phyloP scores from a whole-genome alignment of 2,329 filamentous ascomycete species.

The Alternaria ventricosa region DNA sequence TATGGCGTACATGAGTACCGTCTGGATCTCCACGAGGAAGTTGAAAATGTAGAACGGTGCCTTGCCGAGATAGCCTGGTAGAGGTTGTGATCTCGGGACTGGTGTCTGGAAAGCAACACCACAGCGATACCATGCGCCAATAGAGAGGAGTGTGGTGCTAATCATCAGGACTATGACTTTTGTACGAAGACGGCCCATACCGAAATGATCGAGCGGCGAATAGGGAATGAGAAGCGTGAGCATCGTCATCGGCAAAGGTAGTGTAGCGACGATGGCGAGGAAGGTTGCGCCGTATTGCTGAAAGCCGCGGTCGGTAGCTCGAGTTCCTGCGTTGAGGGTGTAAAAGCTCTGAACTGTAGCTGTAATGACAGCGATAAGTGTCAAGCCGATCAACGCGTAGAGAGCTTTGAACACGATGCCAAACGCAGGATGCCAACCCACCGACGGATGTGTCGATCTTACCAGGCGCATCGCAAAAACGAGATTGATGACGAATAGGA shows the following conservation, averaged over 20 bases:
- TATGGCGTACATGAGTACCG: constrained; percentile 71
- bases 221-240: constrained; percentile 57
- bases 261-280: constrained; percentile 69
- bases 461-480: constrained; percentile 78
- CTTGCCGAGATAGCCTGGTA: constrained; percentile 74
- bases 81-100: constrained; percentile 55
- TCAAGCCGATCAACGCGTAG: constrained; percentile 63
- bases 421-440: constrained; percentile 71
- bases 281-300: constrained; percentile 68
- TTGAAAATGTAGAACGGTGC: constrained; percentile 82
- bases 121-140: constrained; percentile 74
- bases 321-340: constrained; percentile 62
- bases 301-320: constrained; percentile 64
- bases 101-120: constrained; percentile 63
- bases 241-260: constrained; percentile 66
- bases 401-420: constrained; percentile 63
- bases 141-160: constrained; percentile 65
- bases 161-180: constrained; percentile 71
- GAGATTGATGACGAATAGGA: constrained; percentile 80
- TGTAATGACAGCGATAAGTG: constrained; percentile 71
- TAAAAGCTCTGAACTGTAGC: constrained; percentile 70
- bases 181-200: constrained; percentile 68
- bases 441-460: constrained; percentile 71
- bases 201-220: constrained; percentile 63
- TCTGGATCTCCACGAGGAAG: constrained; percentile 74